Base-by-base conservation (phyloP, 768 basidiomycete genomes). In the Rhodotorula toruloides region DNA sequence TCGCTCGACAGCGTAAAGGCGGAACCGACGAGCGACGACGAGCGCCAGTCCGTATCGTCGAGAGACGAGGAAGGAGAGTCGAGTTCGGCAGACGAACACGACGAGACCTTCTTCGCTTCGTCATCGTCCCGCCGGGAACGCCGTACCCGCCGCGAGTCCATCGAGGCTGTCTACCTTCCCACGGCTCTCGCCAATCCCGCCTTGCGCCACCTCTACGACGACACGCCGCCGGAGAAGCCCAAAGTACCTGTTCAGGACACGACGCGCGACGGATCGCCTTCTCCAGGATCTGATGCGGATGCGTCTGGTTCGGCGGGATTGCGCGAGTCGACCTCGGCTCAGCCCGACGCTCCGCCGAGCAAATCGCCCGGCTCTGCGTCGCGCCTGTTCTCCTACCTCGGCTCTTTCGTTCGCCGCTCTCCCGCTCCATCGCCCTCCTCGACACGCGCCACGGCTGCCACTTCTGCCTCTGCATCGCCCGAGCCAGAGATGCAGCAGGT, bases 81-180 rank as follows among this genome's bases (percentile, higher is more conserved):
- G 19, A n/a, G 40, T 27, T 29, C 47, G 4, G 46, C 58, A 32
- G 40, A 58, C 4, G 25, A 11, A 1, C 40, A 21, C 4, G 69
- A 70, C 60, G 70, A 71, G 34, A 71, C 65, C 12, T 71, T 71
- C 54, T 71, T 67, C 54, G 31, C 56, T 10, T n/a, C n/a, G n/a
- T 12, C 62, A 32, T 42, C 58, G 37, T 25, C 22, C 43, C 19
- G 31, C 19, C 19, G 19, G 44, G 19, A 53, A 19, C 60, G 50
- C 19, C 59, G 60, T 13, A 21, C 50, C 16, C 66, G 66, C 11
- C 48, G 66, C 3, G n/a, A 44, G 5, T 67, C 66, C 27, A 53
- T 67, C 46, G 61, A 57, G 43, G 56, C 57, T 22, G 48, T 55
- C 17, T 54, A 59, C 22, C 65, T 55, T 11, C 70, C 70, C 14